phyloP scores from a whole-genome alignment of 2,329 filamentous ascomycete species.

The Fusarium sp. region DNA sequence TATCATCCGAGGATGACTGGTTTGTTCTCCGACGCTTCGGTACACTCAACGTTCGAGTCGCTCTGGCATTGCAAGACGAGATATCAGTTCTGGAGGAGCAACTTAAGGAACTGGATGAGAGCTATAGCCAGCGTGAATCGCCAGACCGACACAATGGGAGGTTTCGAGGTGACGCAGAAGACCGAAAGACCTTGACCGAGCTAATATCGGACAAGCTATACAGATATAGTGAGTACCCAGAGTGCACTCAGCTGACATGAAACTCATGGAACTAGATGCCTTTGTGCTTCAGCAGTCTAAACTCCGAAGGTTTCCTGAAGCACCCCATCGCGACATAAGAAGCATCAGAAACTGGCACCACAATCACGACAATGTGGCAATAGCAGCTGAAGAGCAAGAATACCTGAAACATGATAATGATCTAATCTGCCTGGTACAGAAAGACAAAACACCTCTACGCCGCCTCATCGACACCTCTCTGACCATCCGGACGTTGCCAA shows the following conservation, averaged over 20 bases:
- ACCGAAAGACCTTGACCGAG: constrained; percentile 29
- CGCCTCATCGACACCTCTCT: constrained; percentile 9
- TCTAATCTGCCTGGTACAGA: constrained; percentile 28
- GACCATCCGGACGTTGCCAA: constrained; percentile 1
- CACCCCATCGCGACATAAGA: constrained; percentile 37
- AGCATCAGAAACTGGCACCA: constrained; percentile 41
- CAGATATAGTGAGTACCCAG: constrained; percentile 40
- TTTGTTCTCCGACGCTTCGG: constrained; percentile 50
- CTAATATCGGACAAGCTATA: constrained; percentile 26
- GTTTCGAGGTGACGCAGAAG: constrained; percentile 40
- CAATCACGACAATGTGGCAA: constrained; percentile 25
- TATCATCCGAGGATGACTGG: constrained; percentile 48
- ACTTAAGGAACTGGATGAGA: constrained; percentile 42
- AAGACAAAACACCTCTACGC: constrained; percentile 20
- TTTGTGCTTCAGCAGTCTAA: constrained; percentile 42
- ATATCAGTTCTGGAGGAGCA: constrained; percentile 46
- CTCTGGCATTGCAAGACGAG: constrained; percentile 50
- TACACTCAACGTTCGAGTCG: constrained; percentile 44
- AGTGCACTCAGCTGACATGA: too few species aligned
- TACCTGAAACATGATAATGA: constrained; percentile 32
- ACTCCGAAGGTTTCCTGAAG: constrained; percentile 25
- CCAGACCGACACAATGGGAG: constrained; percentile 44
- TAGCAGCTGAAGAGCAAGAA: constrained; percentile 19
- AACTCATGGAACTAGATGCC: constrained; percentile 26
- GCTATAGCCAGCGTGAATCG: constrained; percentile 27